Conservation (phyloP, 345 rosid genomes). For the Noccaea bulbosa region DNA sequence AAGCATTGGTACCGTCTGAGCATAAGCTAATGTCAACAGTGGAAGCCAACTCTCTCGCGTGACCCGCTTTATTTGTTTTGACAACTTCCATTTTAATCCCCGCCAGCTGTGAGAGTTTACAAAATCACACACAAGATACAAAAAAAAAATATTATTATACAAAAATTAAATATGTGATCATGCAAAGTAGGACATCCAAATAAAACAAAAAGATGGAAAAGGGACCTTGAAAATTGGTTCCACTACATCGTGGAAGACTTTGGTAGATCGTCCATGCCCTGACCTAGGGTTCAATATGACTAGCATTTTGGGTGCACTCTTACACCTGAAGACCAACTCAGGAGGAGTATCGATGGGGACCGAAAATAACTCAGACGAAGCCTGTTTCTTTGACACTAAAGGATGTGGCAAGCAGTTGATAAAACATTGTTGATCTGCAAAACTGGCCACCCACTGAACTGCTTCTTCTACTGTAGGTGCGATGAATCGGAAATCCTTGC, state of each 20-base stretch:
- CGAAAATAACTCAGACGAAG: conserved; percentile 79
- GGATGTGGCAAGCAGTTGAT: conserved; percentile 94
- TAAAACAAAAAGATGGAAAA: conserved; percentile 20
- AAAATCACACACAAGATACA: conserved; percentile 25
- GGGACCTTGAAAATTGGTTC: conserved; percentile 96
- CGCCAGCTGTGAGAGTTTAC: conserved; percentile 75
- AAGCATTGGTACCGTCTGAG: conserved; percentile 73
- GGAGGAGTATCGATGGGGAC: conserved; percentile 75
- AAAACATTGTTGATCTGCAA: conserved; percentile 94
- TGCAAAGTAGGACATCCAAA: not conserved
- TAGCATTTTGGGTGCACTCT: conserved; percentile 91
- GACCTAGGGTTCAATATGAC: conserved; percentile 96
- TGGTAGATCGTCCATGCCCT: conserved; percentile 86
- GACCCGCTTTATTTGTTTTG: conserved; percentile 89
- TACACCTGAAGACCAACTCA: conserved; percentile 85
- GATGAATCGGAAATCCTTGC: conserved; percentile 79
- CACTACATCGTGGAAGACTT: conserved; percentile 83
- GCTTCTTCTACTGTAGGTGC: conserved; percentile 84
- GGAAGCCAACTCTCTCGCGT: conserved; percentile 84
- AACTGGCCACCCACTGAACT: conserved; percentile 96
- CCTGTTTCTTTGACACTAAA: conserved; percentile 83
- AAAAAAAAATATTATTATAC: not conserved
- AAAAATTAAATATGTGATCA: conserved; percentile 6
- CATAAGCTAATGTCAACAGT: conserved; percentile 84
- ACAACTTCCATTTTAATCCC: conserved; percentile 95